Evolutionary conservation across 495 filamentous ascomycete species (phyloP), one percentile per base, ranked within the genome.

Genomic region (Lasiosphaeria hispida): DNA sequence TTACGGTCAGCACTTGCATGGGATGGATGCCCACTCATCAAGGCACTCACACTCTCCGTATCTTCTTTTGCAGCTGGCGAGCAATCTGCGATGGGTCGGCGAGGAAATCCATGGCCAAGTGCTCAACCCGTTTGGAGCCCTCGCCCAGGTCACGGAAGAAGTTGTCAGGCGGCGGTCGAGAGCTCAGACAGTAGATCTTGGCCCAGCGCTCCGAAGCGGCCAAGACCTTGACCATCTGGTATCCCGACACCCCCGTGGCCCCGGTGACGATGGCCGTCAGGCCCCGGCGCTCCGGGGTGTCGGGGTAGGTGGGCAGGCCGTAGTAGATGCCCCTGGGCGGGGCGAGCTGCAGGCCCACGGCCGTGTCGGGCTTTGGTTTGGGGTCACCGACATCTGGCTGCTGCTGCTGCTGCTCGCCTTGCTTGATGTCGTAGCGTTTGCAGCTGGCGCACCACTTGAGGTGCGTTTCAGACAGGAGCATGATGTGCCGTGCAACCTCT

Each of bases 211-310:
- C 53, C 14, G 78, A 74, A n/a, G 69, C 63, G 3, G 71, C 64
- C 0, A 82, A 74, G 4, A 75, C 72, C 17, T 68, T 67, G 14
- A 83, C 64, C 66, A 83, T 79, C 59, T 78, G 62, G 47, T 70
- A 67, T 2, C 81, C 81, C 6, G 72, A 77, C 39, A 80, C 78
- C 11, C 73, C 81, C 64, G 77, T 83, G 36, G 77, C 77, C 9
- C 82, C 80, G 1, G 80, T 78, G 15, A 85, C 74, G 45, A 83
- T 70, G 1, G 81, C 80, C 1, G 77, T 81, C 23, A 80, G 65
- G 51, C 70, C 70, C 40, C 70, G 64, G 30, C 63, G 50, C 3
- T 40, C 19, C 1, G 18, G 35, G 1, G 44, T 14, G 7, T 72
- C 61, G 1, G 66, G 14, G 59, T 75, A 81, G 17, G 71, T 67